Evolutionary conservation across 2,329 filamentous ascomycete species (phyloP).

Genomic region (Septoria linicola): DNA sequence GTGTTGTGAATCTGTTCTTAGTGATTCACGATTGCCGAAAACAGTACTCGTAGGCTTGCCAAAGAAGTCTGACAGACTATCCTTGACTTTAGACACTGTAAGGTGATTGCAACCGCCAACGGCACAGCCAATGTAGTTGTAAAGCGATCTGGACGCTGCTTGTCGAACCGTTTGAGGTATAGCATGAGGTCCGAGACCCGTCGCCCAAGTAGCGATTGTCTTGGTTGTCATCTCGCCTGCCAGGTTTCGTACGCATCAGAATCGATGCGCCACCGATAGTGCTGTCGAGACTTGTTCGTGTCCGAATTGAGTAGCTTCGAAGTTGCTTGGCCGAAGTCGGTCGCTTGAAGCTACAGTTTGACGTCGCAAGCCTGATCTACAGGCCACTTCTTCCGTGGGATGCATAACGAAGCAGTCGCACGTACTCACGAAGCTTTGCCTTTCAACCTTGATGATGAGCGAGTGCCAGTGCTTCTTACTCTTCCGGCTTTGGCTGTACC

Average conservation of each 20-base stretch:
- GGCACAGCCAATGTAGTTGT: constrained; percentile 57
- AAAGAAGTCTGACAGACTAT: constrained; percentile 41
- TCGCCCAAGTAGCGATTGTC: constrained; percentile 51
- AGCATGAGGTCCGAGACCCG: constrained; percentile 43
- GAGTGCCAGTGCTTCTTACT: not conserved
- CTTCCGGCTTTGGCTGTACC: not conserved
- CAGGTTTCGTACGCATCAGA: not conserved
- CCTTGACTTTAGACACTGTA: constrained; percentile 44
- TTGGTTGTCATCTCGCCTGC: constrained; percentile 47
- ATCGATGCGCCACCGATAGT: not conserved
- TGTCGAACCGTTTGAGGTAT: constrained; percentile 45
- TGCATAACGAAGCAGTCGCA: too few species aligned
- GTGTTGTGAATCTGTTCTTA: constrained; percentile 48
- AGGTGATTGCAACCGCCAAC: constrained; percentile 52
- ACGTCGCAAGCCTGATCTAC: too few species aligned
- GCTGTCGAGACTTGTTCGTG: too few species aligned
- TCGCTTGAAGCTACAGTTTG: constrained; percentile 9
- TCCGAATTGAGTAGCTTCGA: not conserved
- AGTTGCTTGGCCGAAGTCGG: constrained; percentile 12
- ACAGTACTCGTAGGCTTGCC: constrained; percentile 41
- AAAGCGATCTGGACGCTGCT: constrained; percentile 50
- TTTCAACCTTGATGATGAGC: constrained; percentile 4
- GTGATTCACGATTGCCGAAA: constrained; percentile 32
- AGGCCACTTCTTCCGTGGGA: not conserved
- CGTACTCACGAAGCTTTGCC: not conserved